A percentile compares a stretch with the other conserved stretches of the same genome.
Evolutionary conservation across 208 protist genomes (phyloP).

Genomic region (Acanthamoeba sp.): DNA sequence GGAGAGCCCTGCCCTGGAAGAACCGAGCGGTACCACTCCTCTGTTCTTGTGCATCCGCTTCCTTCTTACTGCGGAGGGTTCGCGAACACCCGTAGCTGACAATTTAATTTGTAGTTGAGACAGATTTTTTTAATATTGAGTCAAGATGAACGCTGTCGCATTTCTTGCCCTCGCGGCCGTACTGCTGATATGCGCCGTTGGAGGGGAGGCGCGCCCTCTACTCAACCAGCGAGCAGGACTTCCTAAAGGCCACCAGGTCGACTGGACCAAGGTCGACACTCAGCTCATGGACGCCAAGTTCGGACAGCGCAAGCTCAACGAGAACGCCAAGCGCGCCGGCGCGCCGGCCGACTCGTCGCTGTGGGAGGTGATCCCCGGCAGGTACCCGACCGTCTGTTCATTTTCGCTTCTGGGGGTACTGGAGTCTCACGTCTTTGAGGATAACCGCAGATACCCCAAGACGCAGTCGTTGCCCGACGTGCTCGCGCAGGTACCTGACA

Average conservation of each 20-base stretch:
- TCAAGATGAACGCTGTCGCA: not conserved
- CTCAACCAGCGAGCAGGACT: too few relatives aligned
- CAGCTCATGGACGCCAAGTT: conserved; percentile 63
- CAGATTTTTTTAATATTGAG: too few relatives aligned
- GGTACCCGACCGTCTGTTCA: not conserved
- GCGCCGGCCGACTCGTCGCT: not conserved
- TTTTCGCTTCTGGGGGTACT: not conserved
- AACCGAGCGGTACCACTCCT: too few relatives aligned
- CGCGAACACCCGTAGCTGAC: too few relatives aligned
- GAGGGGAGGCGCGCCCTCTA: not conserved
- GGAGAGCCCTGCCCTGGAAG: too few relatives aligned
- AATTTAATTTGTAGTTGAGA: too few relatives aligned
- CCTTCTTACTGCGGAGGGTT: too few relatives aligned
- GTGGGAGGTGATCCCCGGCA: conserved; percentile 39
- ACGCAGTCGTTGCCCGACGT: conserved; percentile 61
- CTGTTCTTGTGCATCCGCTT: too few relatives aligned
- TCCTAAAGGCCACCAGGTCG: not conserved
- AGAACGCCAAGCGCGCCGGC: not conserved
- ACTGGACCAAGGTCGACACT: conserved; percentile 54
- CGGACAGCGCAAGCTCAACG: not conserved
- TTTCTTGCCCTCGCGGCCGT: not conserved
- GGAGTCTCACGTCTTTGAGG: not conserved
- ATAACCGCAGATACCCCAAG: conserved; percentile 64
- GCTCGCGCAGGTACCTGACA: conserved; percentile 65
- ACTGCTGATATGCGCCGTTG: not conserved